Conservation (phyloP, 2,329 filamentous ascomycete genomes). For the Coniochaeta sp. region DNA sequence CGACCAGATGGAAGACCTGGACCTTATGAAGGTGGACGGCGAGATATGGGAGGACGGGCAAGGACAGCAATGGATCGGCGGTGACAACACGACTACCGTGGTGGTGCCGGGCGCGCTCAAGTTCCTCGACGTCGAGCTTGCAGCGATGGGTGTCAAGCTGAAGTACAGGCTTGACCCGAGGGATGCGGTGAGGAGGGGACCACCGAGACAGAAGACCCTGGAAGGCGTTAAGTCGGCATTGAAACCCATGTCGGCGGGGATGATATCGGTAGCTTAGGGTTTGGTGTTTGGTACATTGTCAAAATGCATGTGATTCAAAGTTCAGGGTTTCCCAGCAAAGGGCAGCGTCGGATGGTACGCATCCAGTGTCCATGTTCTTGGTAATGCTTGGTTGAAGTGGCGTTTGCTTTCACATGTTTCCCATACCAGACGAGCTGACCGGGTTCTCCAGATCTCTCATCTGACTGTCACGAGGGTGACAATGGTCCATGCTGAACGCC, state of each 20-base stretch:
- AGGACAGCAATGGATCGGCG: slow-evolving; percentile 77
- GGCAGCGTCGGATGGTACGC: not conserved
- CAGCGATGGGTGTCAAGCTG: slow-evolving; percentile 92
- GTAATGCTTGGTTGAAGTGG: not conserved
- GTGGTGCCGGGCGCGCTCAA: slow-evolving; percentile 89
- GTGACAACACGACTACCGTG: slow-evolving; percentile 84
- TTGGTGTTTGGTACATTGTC: not conserved
- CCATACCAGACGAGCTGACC: not conserved
- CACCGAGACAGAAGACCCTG: slow-evolving; percentile 31
- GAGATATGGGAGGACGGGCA: slow-evolving; percentile 92
- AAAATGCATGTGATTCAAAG: not conserved
- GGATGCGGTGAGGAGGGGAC: slow-evolving; percentile 54
- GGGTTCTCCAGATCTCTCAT: not conserved
- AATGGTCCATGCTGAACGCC: not conserved
- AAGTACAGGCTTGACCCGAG: slow-evolving; percentile 66
- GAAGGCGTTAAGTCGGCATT: slow-evolving; percentile 16
- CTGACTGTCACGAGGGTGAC: not conserved
- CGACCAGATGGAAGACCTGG: slow-evolving; percentile 49
- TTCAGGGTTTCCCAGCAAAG: not conserved
- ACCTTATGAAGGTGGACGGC: slow-evolving; percentile 50
- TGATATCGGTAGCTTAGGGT: slow-evolving; percentile 1
- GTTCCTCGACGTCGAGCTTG: slow-evolving; percentile 90
- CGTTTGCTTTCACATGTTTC: not conserved
- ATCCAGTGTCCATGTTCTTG: not conserved
- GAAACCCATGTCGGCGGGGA: not conserved